Evolutionary conservation across 257 asterid species (phyloP).

Genomic region (Apocynum venetum): DNA sequence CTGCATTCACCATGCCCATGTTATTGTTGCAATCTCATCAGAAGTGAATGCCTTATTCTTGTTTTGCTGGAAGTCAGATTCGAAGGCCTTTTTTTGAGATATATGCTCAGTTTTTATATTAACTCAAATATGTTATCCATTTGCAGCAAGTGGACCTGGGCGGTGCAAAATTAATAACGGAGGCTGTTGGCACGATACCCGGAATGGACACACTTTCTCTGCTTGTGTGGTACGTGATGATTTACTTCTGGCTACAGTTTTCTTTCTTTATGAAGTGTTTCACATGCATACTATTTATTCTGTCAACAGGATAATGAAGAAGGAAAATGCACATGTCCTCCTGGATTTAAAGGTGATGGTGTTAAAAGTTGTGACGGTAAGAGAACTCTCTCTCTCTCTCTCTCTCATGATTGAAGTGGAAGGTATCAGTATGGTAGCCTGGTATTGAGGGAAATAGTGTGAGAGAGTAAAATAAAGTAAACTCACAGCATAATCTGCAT

Average conservation of each 20-base stretch:
- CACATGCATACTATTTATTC: slow-evolving; percentile 7
- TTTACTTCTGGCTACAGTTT: slow-evolving; percentile 7
- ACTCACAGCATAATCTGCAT: background rate
- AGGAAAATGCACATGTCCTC: slow-evolving; percentile 79
- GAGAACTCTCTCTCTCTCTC: background rate
- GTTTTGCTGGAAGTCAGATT: background rate
- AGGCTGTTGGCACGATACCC: slow-evolving; percentile 84
- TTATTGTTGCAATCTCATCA: background rate
- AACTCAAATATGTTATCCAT: slow-evolving; percentile 7
- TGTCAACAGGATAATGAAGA: slow-evolving; percentile 55
- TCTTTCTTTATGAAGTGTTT: background rate
- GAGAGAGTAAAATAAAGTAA: background rate
- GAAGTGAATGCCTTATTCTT: no score
- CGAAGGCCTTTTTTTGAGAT: background rate
- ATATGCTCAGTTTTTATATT: background rate
- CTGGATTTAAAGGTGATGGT: slow-evolving; percentile 81
- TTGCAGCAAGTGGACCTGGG: slow-evolving; percentile 59
- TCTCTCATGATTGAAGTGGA: background rate
- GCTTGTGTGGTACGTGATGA: slow-evolving; percentile 78
- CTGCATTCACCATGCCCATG: background rate
- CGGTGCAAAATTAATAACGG: slow-evolving; percentile 80
- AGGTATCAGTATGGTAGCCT: background rate
- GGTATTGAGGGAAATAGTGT: background rate
- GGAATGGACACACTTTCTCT: slow-evolving; percentile 55
- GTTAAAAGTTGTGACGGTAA: slow-evolving; percentile 78